Evolutionary conservation across 1,284 basidiomycete genomes (phyloP).

Genomic region (Cutaneotrichosporon mucoides): DNA sequence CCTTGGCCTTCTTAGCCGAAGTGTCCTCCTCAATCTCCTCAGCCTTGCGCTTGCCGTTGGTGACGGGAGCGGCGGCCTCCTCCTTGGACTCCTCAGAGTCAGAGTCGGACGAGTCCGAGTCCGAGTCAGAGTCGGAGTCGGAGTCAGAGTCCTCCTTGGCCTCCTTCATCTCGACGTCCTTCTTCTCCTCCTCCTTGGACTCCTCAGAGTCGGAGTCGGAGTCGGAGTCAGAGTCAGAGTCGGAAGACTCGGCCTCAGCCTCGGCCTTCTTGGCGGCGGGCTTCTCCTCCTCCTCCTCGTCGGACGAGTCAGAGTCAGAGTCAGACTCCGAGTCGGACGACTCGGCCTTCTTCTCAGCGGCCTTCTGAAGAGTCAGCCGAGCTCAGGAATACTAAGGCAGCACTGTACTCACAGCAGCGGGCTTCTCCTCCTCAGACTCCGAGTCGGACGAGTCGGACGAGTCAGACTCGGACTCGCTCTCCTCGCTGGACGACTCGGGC

Average conservation of each 20-base stretch:
- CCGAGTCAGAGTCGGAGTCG: conserved; percentile 16
- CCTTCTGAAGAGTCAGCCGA: conserved; percentile 18
- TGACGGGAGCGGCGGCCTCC: conserved; percentile 28
- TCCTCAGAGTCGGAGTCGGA: conserved; percentile 27
- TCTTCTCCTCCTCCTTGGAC: conserved; percentile 14
- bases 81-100: conserved; percentile 32
- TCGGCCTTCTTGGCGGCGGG: neutral
- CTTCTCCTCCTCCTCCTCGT: conserved; percentile 17
- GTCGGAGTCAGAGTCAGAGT: conserved; percentile 5
- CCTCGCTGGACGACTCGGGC: conserved; percentile 21
- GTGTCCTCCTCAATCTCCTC: conserved; percentile 51
- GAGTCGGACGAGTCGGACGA: conserved; percentile 44
- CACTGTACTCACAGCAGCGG: conserved; percentile 7
- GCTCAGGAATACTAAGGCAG: too few species aligned
- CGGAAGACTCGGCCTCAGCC: neutral
- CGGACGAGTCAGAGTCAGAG: conserved; percentile 5
- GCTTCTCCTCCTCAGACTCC: conserved; percentile 14
- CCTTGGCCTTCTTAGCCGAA: conserved; percentile 74
- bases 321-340: conserved; percentile 40
- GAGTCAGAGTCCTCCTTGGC: conserved; percentile 6
- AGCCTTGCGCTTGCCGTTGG: conserved; percentile 5
- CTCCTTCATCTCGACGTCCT: conserved; percentile 20
- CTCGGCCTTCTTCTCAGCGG: conserved; percentile 78
- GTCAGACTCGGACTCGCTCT: conserved; percentile 56
- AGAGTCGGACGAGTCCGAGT: conserved; percentile 18